These are phyloP conservation scores for Calonectria montana DNA, from an alignment of 2,329 filamentous ascomycete genomes.

Conservation along the genomic window DNA sequence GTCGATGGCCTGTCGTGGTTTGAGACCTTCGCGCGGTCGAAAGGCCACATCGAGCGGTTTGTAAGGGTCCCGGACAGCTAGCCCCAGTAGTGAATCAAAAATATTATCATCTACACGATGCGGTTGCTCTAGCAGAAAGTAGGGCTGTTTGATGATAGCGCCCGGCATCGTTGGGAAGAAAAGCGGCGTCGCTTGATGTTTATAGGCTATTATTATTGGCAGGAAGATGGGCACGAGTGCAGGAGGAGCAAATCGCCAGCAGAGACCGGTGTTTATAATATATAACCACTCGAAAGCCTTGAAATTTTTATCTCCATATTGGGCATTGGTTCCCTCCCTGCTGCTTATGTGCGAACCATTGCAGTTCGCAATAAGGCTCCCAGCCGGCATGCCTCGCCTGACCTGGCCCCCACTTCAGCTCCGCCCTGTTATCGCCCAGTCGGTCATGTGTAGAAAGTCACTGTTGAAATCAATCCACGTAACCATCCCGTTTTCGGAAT, in stretches of 20 bases:
- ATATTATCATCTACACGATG: neutral
- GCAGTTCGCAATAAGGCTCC: neutral
- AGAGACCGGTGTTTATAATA: too few species aligned
- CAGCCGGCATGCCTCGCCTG: neutral
- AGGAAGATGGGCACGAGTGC: too few species aligned
- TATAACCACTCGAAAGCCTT: too few species aligned
- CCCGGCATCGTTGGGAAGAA: neutral
- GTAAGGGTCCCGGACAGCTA: neutral
- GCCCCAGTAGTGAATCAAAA: neutral
- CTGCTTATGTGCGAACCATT: neutral
- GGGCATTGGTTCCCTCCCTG: neutral
- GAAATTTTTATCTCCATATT: neutral
- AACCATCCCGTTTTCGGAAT: neutral
- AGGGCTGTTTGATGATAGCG: neutral
- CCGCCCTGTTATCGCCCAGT: neutral
- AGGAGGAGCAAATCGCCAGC: too few species aligned
- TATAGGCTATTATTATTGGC: too few species aligned
- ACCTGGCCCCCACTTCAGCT: neutral
- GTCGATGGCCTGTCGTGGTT: neutral
- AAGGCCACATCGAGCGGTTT: neutral
- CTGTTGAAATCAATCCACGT: neutral
- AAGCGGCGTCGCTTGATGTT: too few species aligned
- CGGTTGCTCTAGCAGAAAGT: neutral
- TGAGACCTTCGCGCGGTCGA: neutral
- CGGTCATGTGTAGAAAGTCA: neutral